Evolutionary conservation across 805 yeast genomes (phyloP).

Genomic region (Maudiozyma pseudohumilis): DNA sequence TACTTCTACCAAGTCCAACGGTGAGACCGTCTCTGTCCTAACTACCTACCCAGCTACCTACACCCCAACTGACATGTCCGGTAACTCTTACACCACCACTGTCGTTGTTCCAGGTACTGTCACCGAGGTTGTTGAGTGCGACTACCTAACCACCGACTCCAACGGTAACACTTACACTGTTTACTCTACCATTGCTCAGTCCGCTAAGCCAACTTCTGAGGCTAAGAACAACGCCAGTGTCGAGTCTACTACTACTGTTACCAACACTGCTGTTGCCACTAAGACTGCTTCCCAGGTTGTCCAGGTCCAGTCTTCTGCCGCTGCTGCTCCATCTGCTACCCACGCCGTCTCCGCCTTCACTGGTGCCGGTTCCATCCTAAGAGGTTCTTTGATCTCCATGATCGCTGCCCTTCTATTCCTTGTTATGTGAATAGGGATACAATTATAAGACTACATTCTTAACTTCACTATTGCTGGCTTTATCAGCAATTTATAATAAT

Average conservation of each 20-base stretch:
- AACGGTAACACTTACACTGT: background rate
- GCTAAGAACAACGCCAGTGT: background rate
- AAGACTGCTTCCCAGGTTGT: background rate
- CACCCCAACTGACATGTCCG: conserved; percentile 6
- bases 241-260: background rate
- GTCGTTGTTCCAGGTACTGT: conserved; percentile 1
- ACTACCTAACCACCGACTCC: conserved; percentile 1
- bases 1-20: conserved; percentile 3
- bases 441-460: background rate
- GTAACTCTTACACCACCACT: conserved; percentile 1
- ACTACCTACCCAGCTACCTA: conserved; percentile 3
- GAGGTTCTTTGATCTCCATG: conserved; percentile 4
- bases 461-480: background rate
- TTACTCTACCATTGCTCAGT: background rate
- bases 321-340: background rate
- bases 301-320: background rate
- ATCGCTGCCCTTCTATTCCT: background rate
- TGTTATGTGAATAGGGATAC: background rate
- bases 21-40: background rate
- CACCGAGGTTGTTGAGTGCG: conserved; percentile 1
- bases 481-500: no score
- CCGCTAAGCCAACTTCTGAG: background rate
- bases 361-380: conserved; percentile 2
- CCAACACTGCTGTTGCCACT: conserved; percentile 1
- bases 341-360: background rate